Conservation (phyloP, 1,139 yeast genomes). For the Casaregolazyma lundiana region DNA sequence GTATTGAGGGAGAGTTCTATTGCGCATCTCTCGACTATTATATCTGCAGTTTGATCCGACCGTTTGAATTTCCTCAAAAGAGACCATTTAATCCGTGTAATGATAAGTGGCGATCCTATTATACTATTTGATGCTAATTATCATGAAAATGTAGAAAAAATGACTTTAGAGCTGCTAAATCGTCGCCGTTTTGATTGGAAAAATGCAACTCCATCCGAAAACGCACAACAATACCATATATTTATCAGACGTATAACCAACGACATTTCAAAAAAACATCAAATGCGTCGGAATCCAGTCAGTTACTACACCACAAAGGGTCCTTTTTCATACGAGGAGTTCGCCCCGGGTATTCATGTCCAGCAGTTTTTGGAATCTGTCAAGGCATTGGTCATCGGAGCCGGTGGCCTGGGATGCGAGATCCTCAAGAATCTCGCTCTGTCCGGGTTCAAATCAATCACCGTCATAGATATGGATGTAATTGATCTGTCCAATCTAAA, state of each 20-base stretch:
- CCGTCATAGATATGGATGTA: constrained; percentile 92
- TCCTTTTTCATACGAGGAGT: constrained; percentile 37
- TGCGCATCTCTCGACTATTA: too few species aligned
- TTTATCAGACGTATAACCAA: too few species aligned
- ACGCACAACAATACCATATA: not conserved
- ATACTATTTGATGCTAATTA: too few species aligned
- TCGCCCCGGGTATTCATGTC: constrained; percentile 32
- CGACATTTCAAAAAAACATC: not conserved
- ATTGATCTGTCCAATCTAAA: constrained; percentile 87
- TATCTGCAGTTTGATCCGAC: too few species aligned
- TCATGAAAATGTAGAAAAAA: too few species aligned
- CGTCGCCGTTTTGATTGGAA: too few species aligned
- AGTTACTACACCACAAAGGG: constrained; percentile 22
- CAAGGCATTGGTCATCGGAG: constrained; percentile 58
- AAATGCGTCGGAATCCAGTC: constrained; percentile 4
- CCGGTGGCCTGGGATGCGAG: constrained; percentile 97
- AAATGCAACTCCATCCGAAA: too few species aligned
- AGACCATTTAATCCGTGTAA: too few species aligned
- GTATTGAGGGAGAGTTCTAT: too few species aligned
- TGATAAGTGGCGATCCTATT: too few species aligned
- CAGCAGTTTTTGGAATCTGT: constrained; percentile 28
- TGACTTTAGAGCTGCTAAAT: too few species aligned
- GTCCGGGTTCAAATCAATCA: constrained; percentile 68
- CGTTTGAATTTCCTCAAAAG: too few species aligned
- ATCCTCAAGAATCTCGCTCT: constrained; percentile 77